A percentile compares a stretch with the other conserved stretches of the same genome.
Evolutionary conservation across 2,329 filamentous ascomycete species (phyloP).

Genomic region (Pyrenochaeta sp.): DNA sequence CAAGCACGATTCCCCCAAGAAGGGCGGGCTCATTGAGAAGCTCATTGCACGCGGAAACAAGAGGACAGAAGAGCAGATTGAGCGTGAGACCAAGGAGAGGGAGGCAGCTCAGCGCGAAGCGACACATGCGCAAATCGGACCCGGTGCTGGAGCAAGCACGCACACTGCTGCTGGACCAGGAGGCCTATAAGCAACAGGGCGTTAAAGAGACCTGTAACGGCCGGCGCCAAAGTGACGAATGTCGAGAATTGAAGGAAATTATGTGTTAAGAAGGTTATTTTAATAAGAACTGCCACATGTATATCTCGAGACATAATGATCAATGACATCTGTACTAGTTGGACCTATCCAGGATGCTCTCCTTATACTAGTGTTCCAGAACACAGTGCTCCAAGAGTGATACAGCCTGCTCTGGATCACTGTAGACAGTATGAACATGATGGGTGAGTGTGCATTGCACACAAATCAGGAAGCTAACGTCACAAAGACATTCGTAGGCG

Average conservation of each 20-base stretch:
- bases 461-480: too few relatives aligned
- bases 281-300: neutral
- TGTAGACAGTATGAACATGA: too few relatives aligned
- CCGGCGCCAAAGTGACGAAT: neutral
- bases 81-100: conserved; percentile 31
- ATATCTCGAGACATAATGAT: conserved; percentile 1
- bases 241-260: neutral
- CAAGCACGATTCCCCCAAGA: conserved; percentile 40
- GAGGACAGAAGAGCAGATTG: conserved; percentile 45
- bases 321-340: conserved; percentile 5
- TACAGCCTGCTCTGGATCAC: too few relatives aligned
- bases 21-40: conserved; percentile 43
- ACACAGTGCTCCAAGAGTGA: too few relatives aligned
- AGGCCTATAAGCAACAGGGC: conserved; percentile 8
- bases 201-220: neutral
- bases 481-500: too few relatives aligned
- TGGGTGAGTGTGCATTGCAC: too few relatives aligned
- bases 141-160: conserved; percentile 23
- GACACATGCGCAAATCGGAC: conserved; percentile 19
- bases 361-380: too few relatives aligned
- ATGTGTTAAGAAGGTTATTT: neutral
- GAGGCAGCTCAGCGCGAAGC: conserved; percentile 26
- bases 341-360: neutral
- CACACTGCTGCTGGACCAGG: conserved; percentile 25
- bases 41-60: conserved; percentile 47